Base-by-base conservation (phyloP, 805 yeast genomes). In the Maudiozyma bulderi region DNA sequence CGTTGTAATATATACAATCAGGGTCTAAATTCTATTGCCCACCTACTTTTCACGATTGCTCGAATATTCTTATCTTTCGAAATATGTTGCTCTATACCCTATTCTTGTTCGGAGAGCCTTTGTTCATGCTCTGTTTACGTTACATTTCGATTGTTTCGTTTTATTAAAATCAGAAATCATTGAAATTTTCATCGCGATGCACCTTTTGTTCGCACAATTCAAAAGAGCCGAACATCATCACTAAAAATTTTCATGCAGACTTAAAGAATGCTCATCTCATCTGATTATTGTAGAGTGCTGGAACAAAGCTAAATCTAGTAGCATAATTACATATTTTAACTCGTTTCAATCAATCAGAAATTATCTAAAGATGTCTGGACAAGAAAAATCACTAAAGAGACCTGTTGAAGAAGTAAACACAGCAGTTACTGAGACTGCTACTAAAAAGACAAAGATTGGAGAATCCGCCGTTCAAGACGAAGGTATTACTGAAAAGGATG, bases 401-500 rank as follows among this genome's bases (percentile, higher is more conserved):
- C 28, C 51, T n/a, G 40, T 45, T 11, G 55, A 56, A 29, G 48
- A 46, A 5, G 40, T 31, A 3, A 47, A 34, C n/a, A 28, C 47
- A 8, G 43, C 39, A 13, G 37, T n/a, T 11, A 34, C 35, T 31
- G 45, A 14, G 3, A 15, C 44, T 15, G 33, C 38, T 7, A 15
- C 15, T 15, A 57, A 58, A 50, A 58, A 52, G 40, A 13, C 43
- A 2, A 56, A 57, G 37, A n/a, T 48, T 32, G 53, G 46, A 11
- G 32, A 40, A n/a, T 13, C 28, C 2, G 8, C 14, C 3, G n/a
- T 35, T 8, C 8, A 8, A 9, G 55, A 50, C 30, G 49, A 48
- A 38, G 82, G 84, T 8, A 75, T 84, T 44, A 75, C 73, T 47
- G 96, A 90, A 61, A 37, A 54, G 2, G 95, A 89, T 63, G 99